These are phyloP conservation scores for Gossypium ekmanianum DNA, from an alignment of 345 rosid genomes.

Conservation along the genomic window DNA sequence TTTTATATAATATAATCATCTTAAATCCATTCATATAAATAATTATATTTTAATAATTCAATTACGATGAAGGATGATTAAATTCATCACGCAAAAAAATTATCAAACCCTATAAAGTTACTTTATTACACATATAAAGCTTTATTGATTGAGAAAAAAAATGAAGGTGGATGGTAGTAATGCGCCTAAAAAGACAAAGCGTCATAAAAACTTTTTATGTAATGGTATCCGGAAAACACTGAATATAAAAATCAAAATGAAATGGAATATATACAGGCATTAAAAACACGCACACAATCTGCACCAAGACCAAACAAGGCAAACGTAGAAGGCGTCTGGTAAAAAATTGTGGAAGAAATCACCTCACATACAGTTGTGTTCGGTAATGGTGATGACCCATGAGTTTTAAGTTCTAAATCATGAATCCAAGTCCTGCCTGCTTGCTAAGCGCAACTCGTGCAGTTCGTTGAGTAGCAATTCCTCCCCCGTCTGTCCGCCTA, in stretches of 20 bases:
- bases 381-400: background rate
- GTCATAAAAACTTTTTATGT: too few relatives aligned
- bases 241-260: background rate
- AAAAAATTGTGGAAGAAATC: constrained; percentile 5
- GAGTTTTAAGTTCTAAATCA: constrained; percentile 15
- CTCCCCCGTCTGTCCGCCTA: constrained; percentile 91
- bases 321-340: background rate
- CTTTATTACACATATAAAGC: too few relatives aligned
- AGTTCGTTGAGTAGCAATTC: constrained; percentile 88
- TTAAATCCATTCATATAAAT: too few relatives aligned
- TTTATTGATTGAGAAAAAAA: too few relatives aligned
- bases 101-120: too few relatives aligned
- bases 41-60: too few relatives aligned
- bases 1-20: too few relatives aligned
- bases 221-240: background rate
- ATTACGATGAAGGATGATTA: too few relatives aligned
- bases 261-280: background rate
- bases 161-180: too few relatives aligned
- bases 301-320: background rate
- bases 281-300: background rate
- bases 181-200: too few relatives aligned
- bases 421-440: constrained; percentile 49
- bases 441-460: constrained; percentile 77
- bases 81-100: too few relatives aligned
- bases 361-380: background rate